Evolutionary conservation across 306 rosid species (phyloP), one percentile per base, ranked within the genome.

Genomic region (Vigna radiata): DNA sequence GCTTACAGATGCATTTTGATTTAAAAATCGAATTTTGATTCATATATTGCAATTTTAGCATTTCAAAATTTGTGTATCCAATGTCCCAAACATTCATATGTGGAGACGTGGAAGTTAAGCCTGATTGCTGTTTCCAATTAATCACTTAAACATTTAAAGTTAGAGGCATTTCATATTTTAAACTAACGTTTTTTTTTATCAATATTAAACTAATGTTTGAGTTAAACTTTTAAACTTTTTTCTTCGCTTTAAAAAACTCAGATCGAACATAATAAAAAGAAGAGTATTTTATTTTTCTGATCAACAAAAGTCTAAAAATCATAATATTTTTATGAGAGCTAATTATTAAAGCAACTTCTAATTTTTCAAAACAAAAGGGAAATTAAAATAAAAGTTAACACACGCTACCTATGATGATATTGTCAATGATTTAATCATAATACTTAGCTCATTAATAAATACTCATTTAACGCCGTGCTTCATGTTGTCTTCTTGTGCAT

Each of bases 381-480:
- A 61, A 29, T 15, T 29, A 7, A 25, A 27, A 60, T 39, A 17
- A 52, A 59, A 58, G 1, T 31, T 7, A 60, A 2, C 43, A 60
- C 39, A 31, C 6, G 5, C 36, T 31, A 31, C 67, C 44, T 15
- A 31, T 1, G 25, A 62, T 62, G 47, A 62, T 62, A 13, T 10
- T 64, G 47, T 33, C 46, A 36, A 62, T 62, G 47, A 62, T 62
- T 62, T n/a, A 61, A 61, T 16, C 44, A 61, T 61, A 7, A 25
- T 61, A 61, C 17, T 60, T 61, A 15, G 14, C 7, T 4, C 33
- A 61, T 61, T 31, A 61, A 31, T 59, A 59, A 37, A 59, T 59
- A 59, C 41, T 59, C 65, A 59, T 59, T 59, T 59, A 27, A 27
- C 65, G 39, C 65, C 65, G 65, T 14, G 65, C 65, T 59, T 59